Percentiles rank a stretch among this genome's conserved stretches.
These are phyloP conservation scores for Williopsis jadinii DNA, from an alignment of 1,139 yeast genomes.

Conservation along the genomic window DNA sequence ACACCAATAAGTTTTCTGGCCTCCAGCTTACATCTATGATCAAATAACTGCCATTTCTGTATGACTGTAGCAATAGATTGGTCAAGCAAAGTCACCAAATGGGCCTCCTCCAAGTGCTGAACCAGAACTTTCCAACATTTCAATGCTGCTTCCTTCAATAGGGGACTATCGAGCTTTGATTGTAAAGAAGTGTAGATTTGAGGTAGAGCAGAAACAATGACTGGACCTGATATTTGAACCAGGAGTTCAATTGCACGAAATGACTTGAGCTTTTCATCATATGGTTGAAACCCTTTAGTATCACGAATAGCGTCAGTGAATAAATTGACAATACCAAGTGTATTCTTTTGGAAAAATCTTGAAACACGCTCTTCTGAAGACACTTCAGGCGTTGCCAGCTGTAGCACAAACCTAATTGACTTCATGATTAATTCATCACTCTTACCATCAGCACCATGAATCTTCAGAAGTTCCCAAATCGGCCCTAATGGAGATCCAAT, in stretches of 20 bases:
- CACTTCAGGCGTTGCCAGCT: slow-evolving; percentile 10
- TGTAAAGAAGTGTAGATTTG: slow-evolving; percentile 86
- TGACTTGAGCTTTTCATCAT: slow-evolving; percentile 64
- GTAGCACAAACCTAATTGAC: slow-evolving; percentile 24
- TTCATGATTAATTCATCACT: slow-evolving; percentile 23
- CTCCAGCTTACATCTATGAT: slow-evolving; percentile 35
- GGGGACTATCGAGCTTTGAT: slow-evolving; percentile 61
- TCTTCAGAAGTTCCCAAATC: slow-evolving; percentile 25
- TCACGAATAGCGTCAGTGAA: slow-evolving; percentile 79
- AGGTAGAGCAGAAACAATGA: slow-evolving; percentile 73
- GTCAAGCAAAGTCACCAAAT: slow-evolving; percentile 49
- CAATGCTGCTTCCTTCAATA: slow-evolving; percentile 56
- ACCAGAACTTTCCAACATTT: slow-evolving; percentile 61
- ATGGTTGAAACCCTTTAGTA: slow-evolving; percentile 62
- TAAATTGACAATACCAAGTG: slow-evolving; percentile 71
- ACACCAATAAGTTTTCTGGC: slow-evolving; percentile 17
- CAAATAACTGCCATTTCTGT: slow-evolving; percentile 56
- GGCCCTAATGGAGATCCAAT: slow-evolving; percentile 11
- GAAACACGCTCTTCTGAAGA: slow-evolving; percentile 23
- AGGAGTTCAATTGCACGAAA: slow-evolving; percentile 68
- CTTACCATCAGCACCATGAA: slow-evolving; percentile 16
- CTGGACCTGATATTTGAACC: slow-evolving; percentile 50
- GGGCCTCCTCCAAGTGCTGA: slow-evolving; percentile 41
- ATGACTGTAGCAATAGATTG: slow-evolving; percentile 49
- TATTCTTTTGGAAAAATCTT: slow-evolving; percentile 43